phyloP scores from a whole-genome alignment of 1,139 yeast genomes.

The Scheffersomyces quercinus region DNA sequence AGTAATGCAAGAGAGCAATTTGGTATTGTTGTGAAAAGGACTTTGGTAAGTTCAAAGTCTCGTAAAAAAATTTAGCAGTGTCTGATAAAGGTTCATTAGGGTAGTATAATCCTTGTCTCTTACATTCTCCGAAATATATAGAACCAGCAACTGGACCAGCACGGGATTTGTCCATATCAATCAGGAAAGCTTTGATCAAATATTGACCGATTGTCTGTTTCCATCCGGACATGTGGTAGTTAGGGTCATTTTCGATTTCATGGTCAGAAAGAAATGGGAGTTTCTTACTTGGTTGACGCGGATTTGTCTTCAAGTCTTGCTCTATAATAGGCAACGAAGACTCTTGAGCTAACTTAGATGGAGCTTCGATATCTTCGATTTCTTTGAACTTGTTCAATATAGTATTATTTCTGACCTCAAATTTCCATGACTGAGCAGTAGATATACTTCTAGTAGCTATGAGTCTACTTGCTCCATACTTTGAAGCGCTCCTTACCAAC shows the following conservation, averaged over 20 bases:
- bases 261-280: slow-evolving; percentile 53
- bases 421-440: slow-evolving; percentile 3
- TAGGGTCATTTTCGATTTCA: slow-evolving; percentile 56
- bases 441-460: slow-evolving; percentile 3
- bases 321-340: slow-evolving; percentile 50
- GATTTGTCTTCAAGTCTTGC: slow-evolving; percentile 39
- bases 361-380: slow-evolving; percentile 33
- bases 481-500: neutral
- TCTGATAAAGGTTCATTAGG: slow-evolving; percentile 67
- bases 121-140: slow-evolving; percentile 81
- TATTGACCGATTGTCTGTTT: slow-evolving; percentile 72
- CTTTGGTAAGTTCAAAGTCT: slow-evolving; percentile 76
- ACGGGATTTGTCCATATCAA: slow-evolving; percentile 90
- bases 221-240: slow-evolving; percentile 64
- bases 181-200: slow-evolving; percentile 61
- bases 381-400: slow-evolving; percentile 23
- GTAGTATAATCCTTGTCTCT: slow-evolving; percentile 75
- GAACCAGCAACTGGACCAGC: slow-evolving; percentile 96
- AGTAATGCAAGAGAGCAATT: slow-evolving; percentile 83
- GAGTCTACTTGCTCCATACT: neutral
- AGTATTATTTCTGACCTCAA: slow-evolving; percentile 12
- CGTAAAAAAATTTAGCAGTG: slow-evolving; percentile 72
- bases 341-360: slow-evolving; percentile 47
- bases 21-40: slow-evolving; percentile 96
- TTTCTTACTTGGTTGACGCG: slow-evolving; percentile 44